Evolutionary conservation across 495 filamentous ascomycete genomes (phyloP), one percentile per base, ranked within the genome.

Genomic region (Penicillium macrosclerotiorum): DNA sequence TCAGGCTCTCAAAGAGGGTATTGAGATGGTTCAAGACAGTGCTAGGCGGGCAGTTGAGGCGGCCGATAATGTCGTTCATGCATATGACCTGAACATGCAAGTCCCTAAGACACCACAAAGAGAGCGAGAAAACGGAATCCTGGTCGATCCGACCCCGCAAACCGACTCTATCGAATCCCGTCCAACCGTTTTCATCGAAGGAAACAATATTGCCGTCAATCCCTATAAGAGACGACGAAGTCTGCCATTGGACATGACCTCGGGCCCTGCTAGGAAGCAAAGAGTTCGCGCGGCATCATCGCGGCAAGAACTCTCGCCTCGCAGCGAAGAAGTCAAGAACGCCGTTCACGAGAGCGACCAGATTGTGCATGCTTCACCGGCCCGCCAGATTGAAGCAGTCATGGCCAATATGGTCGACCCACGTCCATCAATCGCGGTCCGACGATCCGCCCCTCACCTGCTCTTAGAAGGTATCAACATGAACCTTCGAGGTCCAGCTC

Each of bases 71-170:
- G 86, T 91, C 27, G 86, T 91, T 20, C 84, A 91, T 69, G 87
- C 87, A n/a, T 90, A 90, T 50, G 87, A 90, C 61, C 75, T 91
- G 54, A 85, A 90, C 62, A 88, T 91, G 85, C 81, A 87, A 51
- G 74, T 91, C 19, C 87, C 87, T 14, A 80, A 85, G 46, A 83
- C 76, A 7, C 68, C 67, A 5, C 69, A 69, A 37, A 51, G 60
- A 17, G 75, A 78, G 50, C 52, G 64, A 17, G 64, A 68, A 8
- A 58, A 45, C 33, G 64, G 67, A 11, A 60, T 67, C 23, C 54
- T 67, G 16, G 58, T 62, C 12, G 50, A 57, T 13, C 37, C 47
- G 12, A 50, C 45, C 49, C 47, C 41, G 22, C 45, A 60, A 22
- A 24, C 50, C 3, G 42, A 52, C 27, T 19, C 42, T 8, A 37